Base-by-base conservation (phyloP, 2,329 filamentous ascomycete genomes). In the Emergomyces africanus region DNA sequence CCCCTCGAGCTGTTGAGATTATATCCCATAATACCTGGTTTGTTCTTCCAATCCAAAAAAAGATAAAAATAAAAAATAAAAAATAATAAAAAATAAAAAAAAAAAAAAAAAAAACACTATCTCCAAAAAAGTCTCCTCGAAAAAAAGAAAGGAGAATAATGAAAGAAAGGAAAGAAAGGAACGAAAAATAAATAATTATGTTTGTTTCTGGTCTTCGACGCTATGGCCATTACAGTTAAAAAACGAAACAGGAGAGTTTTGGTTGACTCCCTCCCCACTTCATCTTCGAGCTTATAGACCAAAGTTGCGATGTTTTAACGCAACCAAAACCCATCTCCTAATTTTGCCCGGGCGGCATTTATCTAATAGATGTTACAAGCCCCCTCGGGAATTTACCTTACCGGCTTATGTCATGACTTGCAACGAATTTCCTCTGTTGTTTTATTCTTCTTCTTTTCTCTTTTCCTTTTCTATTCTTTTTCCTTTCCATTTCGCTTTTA, bases 381-480 rank as follows among this genome's bases (percentile, higher is more conserved):
- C 30, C 64, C 67, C 67, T 71, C 68, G 66, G 70, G 70, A 66
- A 48, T 48, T 48, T 48, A 48, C 44, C 44, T 48, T 48, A 48
- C 65, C 68, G 71, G 72, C 72, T 74, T 74, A 30, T 74, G 72
- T 75, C 72, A 75, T 68, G 72, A 75, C 57, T 69, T 69, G 69
- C 71, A 64, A 75, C 73, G 74, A 75, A 70, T 73, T 70, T 70
- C 64, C 63, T 66, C 60, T 60, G 60, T 66, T 55, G 64, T 60
- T 63, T 55, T 20, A n/a, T n/a, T n/a, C 54, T 65, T 64, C 57
- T 62, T 61, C 54, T 57, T 57, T 63, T 61, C 53, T 58, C 48
- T 54, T 65, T 63, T 58, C 61, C 15, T 48, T 55, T 50, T n/a
- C 37, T 61, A n/a, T 50, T 35, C 15, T 33, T 60, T 39, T 28